These are phyloP conservation scores for Ophiocordyceps robertsii DNA, from an alignment of 2,329 filamentous ascomycete species.

Conservation along the genomic window DNA sequence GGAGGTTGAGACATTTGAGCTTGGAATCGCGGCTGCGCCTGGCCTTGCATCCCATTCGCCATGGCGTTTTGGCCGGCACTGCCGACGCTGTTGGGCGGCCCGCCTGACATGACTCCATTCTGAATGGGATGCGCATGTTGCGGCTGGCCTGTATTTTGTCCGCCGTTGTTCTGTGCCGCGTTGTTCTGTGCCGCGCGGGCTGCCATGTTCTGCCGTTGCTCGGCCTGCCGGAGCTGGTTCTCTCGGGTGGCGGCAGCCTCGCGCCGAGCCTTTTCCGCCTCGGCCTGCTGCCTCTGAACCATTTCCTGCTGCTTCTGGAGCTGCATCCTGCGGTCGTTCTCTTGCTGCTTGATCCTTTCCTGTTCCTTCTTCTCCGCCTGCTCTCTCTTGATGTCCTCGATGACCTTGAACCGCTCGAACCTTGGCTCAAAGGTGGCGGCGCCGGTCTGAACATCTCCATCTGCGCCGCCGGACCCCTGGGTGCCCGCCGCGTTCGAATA, in stretches of 20 bases:
- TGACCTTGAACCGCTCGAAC: constrained; percentile 84
- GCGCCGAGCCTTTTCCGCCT: constrained; percentile 26
- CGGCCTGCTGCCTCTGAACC: constrained; percentile 31
- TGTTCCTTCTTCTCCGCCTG: constrained; percentile 65
- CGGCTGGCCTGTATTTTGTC: constrained; percentile 12
- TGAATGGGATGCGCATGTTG: constrained; percentile 21
- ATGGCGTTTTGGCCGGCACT: constrained; percentile 18
- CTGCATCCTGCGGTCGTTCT: constrained; percentile 41
- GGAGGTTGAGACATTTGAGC: constrained; percentile 47
- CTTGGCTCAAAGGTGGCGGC: constrained; percentile 66
- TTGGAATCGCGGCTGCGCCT: constrained; percentile 33
- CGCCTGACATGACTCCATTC: constrained; percentile 23
- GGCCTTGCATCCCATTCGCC: constrained; percentile 23
- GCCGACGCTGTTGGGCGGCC: constrained; percentile 24
- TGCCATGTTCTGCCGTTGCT: constrained; percentile 20
- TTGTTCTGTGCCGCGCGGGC: constrained; percentile 9
- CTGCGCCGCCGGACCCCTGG: constrained; percentile 43
- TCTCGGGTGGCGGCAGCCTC: constrained; percentile 21
- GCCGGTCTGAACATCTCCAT: constrained; percentile 59
- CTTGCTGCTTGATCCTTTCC: constrained; percentile 56
- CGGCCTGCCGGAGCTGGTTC: constrained; percentile 20
- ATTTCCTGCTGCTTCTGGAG: constrained; percentile 28
- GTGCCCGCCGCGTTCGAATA: constrained; percentile 44
- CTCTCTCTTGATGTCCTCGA: constrained; percentile 70
- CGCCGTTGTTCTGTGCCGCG: constrained; percentile 6